A percentile compares a stretch with the other conserved stretches of the same genome.
Conservation (phyloP, 768 basidiomycete genomes). For the Mycena alexandri region DNA sequence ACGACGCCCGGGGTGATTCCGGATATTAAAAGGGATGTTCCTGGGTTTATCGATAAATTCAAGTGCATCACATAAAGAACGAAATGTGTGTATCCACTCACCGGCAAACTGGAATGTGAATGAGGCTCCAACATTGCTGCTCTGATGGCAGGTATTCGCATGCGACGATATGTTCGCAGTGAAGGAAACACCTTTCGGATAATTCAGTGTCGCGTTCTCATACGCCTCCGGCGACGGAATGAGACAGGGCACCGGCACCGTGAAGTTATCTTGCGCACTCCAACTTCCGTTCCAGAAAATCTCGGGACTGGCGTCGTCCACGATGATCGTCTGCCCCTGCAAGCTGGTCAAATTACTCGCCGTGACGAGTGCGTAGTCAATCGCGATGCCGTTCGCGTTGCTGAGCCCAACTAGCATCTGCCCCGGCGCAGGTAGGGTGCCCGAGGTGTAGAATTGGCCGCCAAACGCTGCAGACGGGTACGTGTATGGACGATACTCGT, state of each 20-base stretch:
- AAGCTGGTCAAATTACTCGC: neutral
- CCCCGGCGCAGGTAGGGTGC: neutral
- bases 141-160: neutral
- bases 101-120: conserved; percentile 11
- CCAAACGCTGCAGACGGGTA: conserved; percentile 1
- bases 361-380: conserved; percentile 3
- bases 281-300: conserved; percentile 7
- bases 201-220: neutral
- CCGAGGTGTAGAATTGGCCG: conserved; percentile 6
- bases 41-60: neutral
- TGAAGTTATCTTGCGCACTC: neutral
- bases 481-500: neutral
- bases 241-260: neutral
- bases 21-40: conserved; percentile 4
- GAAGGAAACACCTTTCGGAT: neutral
- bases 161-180: conserved; percentile 1
- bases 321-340: neutral
- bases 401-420: neutral
- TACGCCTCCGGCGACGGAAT: neutral
- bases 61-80: neutral
- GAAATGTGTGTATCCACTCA: conserved; percentile 1
- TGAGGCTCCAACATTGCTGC: conserved; percentile 3
- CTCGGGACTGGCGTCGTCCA: conserved; percentile 7
- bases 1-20: neutral
- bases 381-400: conserved; percentile 2